A percentile compares a stretch with the other conserved stretches of the same genome.
Evolutionary conservation across 2,329 filamentous ascomycete genomes (phyloP).

Genomic region (Colletotrichum sp.): DNA sequence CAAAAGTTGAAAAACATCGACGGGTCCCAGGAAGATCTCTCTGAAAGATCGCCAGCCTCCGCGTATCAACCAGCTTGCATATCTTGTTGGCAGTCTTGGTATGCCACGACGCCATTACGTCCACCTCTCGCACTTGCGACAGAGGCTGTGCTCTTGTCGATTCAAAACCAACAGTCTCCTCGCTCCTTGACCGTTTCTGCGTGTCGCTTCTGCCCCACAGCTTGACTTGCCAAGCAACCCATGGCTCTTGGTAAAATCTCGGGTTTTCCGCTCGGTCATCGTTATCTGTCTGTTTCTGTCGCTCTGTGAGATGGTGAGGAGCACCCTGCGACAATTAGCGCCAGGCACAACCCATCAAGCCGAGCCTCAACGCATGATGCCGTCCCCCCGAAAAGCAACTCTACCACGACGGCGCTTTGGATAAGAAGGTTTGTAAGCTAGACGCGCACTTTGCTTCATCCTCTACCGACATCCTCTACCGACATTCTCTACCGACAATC

Average conservation of each 20-base stretch:
- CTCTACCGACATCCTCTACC: neutral
- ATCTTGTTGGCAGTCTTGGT: neutral
- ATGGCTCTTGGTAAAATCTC: neutral
- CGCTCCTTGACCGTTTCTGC: neutral
- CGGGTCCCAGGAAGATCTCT: neutral
- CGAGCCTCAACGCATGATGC: neutral
- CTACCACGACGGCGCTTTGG: neutral
- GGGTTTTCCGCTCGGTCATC: neutral
- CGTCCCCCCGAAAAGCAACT: neutral
- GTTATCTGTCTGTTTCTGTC: neutral
- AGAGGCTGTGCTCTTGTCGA: neutral
- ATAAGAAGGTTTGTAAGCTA: neutral
- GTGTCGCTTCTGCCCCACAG: neutral
- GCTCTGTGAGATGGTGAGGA: neutral
- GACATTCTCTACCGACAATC: neutral
- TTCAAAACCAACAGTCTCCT: neutral
- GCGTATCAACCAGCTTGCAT: neutral
- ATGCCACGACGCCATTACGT: neutral
- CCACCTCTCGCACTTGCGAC: neutral
- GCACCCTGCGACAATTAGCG: neutral
- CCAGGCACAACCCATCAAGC: neutral
- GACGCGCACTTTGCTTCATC: neutral
- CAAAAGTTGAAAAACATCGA: neutral
- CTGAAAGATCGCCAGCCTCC: neutral
- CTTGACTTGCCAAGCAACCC: neutral